phyloP scores from a whole-genome alignment of 2,329 filamentous ascomycete genomes.

The Epichloe amarillans region DNA sequence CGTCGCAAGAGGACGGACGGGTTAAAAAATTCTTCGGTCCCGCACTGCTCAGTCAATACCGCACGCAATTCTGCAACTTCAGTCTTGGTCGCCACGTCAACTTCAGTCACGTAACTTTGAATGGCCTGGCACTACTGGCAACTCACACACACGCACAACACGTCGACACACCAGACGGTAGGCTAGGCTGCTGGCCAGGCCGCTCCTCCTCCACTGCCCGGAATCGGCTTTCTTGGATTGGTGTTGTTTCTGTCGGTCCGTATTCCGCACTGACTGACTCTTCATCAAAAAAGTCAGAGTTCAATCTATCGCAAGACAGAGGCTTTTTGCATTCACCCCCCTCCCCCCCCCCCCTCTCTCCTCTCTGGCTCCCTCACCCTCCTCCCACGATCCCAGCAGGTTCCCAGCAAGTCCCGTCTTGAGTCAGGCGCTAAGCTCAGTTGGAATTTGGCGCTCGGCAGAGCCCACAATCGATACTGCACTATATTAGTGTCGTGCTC shows the following conservation, averaged over 20 bases:
- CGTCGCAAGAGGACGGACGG: constrained; percentile 10
- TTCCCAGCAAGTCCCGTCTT: constrained; percentile 11
- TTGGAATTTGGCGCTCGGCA: constrained; percentile 21
- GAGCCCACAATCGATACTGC: constrained; percentile 18
- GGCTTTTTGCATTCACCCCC: constrained; percentile 1
- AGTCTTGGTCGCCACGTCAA: background rate
- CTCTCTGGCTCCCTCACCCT: background rate
- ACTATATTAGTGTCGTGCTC: constrained; percentile 28
- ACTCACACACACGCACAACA: background rate
- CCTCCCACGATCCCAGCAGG: background rate
- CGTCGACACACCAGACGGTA: background rate
- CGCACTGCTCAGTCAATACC: constrained; percentile 7
- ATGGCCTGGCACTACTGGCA: background rate
- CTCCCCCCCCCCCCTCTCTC: background rate
- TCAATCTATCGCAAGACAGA: constrained; percentile 1
- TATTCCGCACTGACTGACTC: constrained; percentile 2
- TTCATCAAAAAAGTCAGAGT: constrained; percentile 4
- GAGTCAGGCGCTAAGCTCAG: constrained; percentile 22
- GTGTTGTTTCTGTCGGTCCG: background rate
- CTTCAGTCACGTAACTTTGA: background rate
- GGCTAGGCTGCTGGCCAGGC: background rate
- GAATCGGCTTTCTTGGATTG: constrained; percentile 2
- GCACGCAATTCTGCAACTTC: constrained; percentile 3
- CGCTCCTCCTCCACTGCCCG: background rate
- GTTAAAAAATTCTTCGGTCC: constrained; percentile 22